These are phyloP conservation scores for Dalbergia cochinchinensis DNA, from an alignment of 306 rosid genomes.

Conservation along the genomic window DNA sequence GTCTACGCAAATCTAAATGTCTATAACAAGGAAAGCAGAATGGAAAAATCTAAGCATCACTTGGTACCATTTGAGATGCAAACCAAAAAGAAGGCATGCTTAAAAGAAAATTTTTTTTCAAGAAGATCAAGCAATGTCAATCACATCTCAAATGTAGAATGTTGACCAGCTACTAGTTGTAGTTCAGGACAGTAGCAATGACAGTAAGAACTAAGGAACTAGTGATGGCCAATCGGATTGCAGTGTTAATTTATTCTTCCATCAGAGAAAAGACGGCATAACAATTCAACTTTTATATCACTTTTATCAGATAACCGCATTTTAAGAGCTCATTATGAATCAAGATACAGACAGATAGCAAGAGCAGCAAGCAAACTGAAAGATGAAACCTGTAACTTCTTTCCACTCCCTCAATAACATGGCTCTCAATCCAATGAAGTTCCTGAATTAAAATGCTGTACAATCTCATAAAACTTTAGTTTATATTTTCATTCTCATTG, in stretches of 20 bases:
- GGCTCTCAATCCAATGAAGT: not conserved
- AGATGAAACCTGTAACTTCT: not conserved
- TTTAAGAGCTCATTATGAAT: constrained; percentile 14
- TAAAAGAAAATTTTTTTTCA: not conserved
- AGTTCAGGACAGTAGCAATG: constrained; percentile 5
- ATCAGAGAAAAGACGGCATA: not conserved
- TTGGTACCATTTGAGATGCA: not conserved
- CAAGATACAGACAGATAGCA: not conserved
- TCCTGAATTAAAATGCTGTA: constrained; percentile 1
- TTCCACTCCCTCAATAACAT: not conserved
- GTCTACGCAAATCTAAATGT: not conserved
- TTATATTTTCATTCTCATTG: constrained; percentile 10
- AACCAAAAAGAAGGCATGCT: constrained; percentile 4
- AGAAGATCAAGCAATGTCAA: constrained; percentile 10
- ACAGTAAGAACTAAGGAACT: constrained; percentile 4
- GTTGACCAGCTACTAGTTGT: not conserved
- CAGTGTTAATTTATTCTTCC: not conserved
- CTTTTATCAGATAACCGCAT: constrained; percentile 8
- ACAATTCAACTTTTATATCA: constrained; percentile 1
- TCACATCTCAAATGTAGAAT: constrained; percentile 31
- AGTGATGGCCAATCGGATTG: not conserved
- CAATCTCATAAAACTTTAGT: not conserved
- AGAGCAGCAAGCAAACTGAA: not conserved
- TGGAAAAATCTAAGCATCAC: constrained; percentile 9
- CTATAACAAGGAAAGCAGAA: not conserved